Evolutionary conservation across 495 filamentous ascomycete genomes (phyloP).

Genomic region (Amorphotheca resinae): DNA sequence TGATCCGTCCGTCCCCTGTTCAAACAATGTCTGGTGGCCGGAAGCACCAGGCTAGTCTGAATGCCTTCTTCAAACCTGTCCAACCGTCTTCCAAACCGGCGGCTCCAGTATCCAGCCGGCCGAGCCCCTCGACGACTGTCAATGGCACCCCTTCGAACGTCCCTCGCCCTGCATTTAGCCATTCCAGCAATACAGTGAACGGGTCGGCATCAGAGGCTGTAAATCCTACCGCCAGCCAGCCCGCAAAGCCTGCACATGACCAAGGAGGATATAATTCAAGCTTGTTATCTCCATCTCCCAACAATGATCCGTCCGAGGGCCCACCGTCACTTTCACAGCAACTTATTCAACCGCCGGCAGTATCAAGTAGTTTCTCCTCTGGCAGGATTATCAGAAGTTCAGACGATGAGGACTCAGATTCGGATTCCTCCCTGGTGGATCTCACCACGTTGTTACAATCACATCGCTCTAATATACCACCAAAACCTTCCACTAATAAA

Average conservation of each 20-base stretch:
- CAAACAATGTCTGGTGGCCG: neutral
- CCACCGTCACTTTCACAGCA: no score
- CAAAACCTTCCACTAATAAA: conserved; percentile 27
- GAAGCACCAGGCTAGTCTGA: conserved; percentile 1
- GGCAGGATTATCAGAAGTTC: conserved; percentile 49
- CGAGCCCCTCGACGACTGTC: neutral
- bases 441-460: conserved; percentile 7
- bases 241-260: neutral
- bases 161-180: neutral
- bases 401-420: conserved; percentile 55
- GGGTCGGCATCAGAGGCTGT: neutral
- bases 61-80: conserved; percentile 9
- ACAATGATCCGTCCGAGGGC: neutral
- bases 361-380: neutral
- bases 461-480: conserved; percentile 30
- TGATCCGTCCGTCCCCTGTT: neutral
- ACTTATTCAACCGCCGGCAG: no score
- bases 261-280: conserved; percentile 3
- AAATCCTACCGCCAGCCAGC: neutral
- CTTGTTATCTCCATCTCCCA: conserved; percentile 9
- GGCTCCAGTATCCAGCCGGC: neutral
- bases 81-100: neutral
- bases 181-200: neutral
- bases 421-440: conserved; percentile 26
- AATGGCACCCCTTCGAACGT: neutral